Percentiles rank a stretch among this genome's conserved stretches.
phyloP scores from a whole-genome alignment of 805 yeast species.

The Clavispora vitiphila region DNA sequence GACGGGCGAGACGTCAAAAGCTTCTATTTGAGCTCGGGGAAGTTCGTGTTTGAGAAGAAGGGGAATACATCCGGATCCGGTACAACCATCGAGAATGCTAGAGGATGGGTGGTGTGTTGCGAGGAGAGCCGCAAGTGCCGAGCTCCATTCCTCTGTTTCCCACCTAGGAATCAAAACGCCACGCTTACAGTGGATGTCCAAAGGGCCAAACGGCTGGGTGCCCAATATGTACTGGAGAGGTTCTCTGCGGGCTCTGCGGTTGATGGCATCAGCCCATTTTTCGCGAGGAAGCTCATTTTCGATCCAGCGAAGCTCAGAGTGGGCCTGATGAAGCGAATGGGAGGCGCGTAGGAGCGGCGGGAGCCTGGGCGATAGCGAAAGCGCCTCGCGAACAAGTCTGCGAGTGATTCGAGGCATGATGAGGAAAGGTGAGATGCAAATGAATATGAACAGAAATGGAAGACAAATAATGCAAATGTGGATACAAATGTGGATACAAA shows the following conservation, averaged over 20 bases:
- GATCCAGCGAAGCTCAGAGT: constrained; percentile 63
- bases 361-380: constrained; percentile 20
- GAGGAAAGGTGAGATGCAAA: too few species aligned
- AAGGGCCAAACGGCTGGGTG: constrained; percentile 76
- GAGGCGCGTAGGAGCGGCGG: constrained; percentile 32
- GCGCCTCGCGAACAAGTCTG: constrained; percentile 23
- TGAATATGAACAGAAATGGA: background rate
- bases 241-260: constrained; percentile 43
- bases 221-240: constrained; percentile 88
- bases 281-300: constrained; percentile 45
- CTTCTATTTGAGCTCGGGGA: constrained; percentile 26
- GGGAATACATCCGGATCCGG: constrained; percentile 67
- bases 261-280: constrained; percentile 50
- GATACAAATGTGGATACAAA: too few species aligned
- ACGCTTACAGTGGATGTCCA: constrained; percentile 53
- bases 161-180: constrained; percentile 85
- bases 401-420: constrained; percentile 32
- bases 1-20: constrained; percentile 50
- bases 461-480: too few species aligned
- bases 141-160: constrained; percentile 93
- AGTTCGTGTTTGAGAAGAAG: constrained; percentile 37
- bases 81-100: constrained; percentile 14
- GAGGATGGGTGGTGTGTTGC: background rate
- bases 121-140: constrained; percentile 21
- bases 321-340: constrained; percentile 36